Evolutionary conservation across 2,329 filamentous ascomycete genomes (phyloP).

Genomic region (Massarina eburnea): DNA sequence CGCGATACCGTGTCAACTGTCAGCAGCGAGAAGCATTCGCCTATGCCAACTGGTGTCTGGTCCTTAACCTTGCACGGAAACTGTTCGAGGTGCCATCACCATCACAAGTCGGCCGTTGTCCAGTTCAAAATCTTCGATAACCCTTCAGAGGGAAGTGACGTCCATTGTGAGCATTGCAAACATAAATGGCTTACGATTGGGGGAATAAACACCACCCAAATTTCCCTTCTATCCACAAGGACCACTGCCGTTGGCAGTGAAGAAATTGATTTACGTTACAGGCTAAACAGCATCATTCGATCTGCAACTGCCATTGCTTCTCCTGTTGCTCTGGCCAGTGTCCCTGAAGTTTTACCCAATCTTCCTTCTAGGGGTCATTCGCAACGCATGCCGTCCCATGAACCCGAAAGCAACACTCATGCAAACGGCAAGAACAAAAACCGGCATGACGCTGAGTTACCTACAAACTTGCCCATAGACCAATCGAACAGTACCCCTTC

Average conservation of each 20-base stretch:
- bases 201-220: conserved; percentile 21
- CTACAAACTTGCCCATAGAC: background rate
- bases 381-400: background rate
- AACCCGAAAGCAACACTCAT: no score
- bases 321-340: conserved; percentile 12
- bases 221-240: conserved; percentile 25
- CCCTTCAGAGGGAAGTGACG: conserved; percentile 14
- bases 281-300: conserved; percentile 24
- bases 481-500: background rate
- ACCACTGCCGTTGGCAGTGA: conserved; percentile 19
- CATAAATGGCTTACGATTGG: conserved; percentile 29
- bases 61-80: conserved; percentile 25
- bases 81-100: conserved; percentile 31
- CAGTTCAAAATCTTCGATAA: conserved; percentile 18
- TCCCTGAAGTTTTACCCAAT: conserved; percentile 14
- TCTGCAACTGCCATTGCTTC: conserved; percentile 18
- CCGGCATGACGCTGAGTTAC: background rate
- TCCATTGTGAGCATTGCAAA: conserved; percentile 26
- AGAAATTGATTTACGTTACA: conserved; percentile 18
- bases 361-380: conserved; percentile 11
- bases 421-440: background rate
- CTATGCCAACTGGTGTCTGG: conserved; percentile 23
- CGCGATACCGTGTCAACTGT: conserved; percentile 21
- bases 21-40: conserved; percentile 12
- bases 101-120: conserved; percentile 24